Percentiles rank a stretch among this genome's conserved stretches.
These are phyloP conservation scores for Salicornia ramosissima DNA, from an alignment of 148 eudicot species.

Conservation along the genomic window DNA sequence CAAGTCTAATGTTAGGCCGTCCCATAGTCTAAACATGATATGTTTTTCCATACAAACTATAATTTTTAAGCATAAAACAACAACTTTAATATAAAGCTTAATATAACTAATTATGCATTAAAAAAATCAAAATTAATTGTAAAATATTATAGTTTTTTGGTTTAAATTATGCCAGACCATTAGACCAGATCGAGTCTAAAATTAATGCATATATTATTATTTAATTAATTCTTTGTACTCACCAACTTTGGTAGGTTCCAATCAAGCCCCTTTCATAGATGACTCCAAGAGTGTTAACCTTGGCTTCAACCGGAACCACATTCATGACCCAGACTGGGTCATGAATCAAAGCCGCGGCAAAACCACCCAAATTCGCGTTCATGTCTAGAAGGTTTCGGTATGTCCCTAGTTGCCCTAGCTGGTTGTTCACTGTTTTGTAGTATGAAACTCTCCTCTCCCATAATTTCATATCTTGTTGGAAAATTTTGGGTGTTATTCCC, in stretches of 20 bases:
- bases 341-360: constrained; percentile 61
- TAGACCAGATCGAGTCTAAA: too few species aligned
- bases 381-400: constrained; percentile 78
- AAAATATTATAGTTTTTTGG: too few species aligned
- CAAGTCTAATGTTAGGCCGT: too few species aligned
- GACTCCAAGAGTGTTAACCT: constrained; percentile 69
- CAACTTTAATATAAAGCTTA: too few species aligned
- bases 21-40: too few species aligned
- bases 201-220: too few species aligned
- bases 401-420: constrained; percentile 53
- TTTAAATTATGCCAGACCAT: too few species aligned
- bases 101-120: too few species aligned
- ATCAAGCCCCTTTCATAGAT: constrained; percentile 74
- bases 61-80: too few species aligned
- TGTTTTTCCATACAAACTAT: too few species aligned
- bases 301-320: constrained; percentile 67
- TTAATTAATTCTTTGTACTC: not conserved
- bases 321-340: constrained; percentile 92
- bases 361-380: constrained; percentile 81
- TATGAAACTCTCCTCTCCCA: constrained; percentile 68
- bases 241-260: constrained; percentile 86
- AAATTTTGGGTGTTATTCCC: constrained; percentile 48
- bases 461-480: constrained; percentile 35
- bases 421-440: constrained; percentile 67
- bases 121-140: too few species aligned